A percentile compares a stretch with the other conserved stretches of the same genome.
Evolutionary conservation across 805 yeast genomes (phyloP).

Genomic region (Blastobotrys muscicola): DNA sequence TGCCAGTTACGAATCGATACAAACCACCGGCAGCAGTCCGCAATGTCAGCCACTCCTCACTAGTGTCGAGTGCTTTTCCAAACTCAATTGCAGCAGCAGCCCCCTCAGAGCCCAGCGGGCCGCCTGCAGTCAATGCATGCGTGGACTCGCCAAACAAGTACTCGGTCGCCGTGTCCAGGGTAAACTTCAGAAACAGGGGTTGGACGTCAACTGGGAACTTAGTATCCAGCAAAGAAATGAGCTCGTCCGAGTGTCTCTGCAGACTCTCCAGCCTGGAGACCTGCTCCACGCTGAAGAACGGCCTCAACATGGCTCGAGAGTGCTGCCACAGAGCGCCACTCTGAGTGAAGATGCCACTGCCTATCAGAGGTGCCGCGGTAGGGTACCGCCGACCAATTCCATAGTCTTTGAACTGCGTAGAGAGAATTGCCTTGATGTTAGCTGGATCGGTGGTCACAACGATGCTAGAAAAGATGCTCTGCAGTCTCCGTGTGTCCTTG

Average conservation of each 20-base stretch:
- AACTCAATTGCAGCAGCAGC: slow-evolving; percentile 13
- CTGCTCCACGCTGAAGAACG: slow-evolving; percentile 27
- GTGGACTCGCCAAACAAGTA: slow-evolving; percentile 10
- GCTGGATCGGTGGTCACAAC: slow-evolving; percentile 23
- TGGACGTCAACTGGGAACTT: slow-evolving; percentile 20
- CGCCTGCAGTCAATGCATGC: slow-evolving; percentile 14
- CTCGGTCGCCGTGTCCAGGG: slow-evolving; percentile 2
- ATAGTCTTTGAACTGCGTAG: slow-evolving; percentile 23
- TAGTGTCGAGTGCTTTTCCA: slow-evolving; percentile 18
- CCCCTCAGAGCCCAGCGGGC: neutral
- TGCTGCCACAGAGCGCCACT: slow-evolving; percentile 29
- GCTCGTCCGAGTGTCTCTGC: slow-evolving; percentile 20
- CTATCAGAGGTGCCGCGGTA: slow-evolving; percentile 23
- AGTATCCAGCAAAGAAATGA: slow-evolving; percentile 8
- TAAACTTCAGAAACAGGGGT: slow-evolving; percentile 12
- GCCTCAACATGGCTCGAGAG: slow-evolving; percentile 29
- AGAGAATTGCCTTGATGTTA: slow-evolving; percentile 22
- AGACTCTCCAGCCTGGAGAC: slow-evolving; percentile 21
- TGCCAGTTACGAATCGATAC: slow-evolving; percentile 14
- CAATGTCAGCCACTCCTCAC: slow-evolving; percentile 8
- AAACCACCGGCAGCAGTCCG: slow-evolving; percentile 10
- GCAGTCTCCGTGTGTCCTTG: too few relatives aligned
- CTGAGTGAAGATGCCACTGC: slow-evolving; percentile 29
- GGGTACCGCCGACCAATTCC: slow-evolving; percentile 22
- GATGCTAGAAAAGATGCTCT: too few relatives aligned